Percentiles rank a stretch among this genome's conserved stretches.
Conservation (phyloP, 1,139 yeast genomes). For the Pichia sp. region DNA sequence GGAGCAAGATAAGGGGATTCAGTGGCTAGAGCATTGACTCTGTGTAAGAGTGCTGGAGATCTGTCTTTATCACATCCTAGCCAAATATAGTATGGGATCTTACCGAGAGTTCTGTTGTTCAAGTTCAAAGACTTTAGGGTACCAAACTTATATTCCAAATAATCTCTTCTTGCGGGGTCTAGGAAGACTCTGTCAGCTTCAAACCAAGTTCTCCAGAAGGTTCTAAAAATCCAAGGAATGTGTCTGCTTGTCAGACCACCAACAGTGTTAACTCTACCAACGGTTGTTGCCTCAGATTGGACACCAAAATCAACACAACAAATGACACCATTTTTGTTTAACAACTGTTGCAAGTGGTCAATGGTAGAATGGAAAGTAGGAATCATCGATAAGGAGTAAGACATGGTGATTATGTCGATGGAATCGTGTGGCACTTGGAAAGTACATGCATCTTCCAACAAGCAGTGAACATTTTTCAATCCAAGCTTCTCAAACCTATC, state of each 20-base stretch:
- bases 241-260: slow-evolving; percentile 70
- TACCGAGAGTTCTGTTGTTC: slow-evolving; percentile 57
- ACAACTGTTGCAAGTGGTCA: slow-evolving; percentile 53
- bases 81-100: slow-evolving; percentile 79
- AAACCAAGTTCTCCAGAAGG: slow-evolving; percentile 85
- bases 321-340: slow-evolving; percentile 49
- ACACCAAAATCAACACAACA: slow-evolving; percentile 79
- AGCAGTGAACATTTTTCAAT: slow-evolving; percentile 61
- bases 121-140: slow-evolving; percentile 67
- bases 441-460: slow-evolving; percentile 71
- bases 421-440: slow-evolving; percentile 39
- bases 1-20: slow-evolving; percentile 80
- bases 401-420: slow-evolving; percentile 68
- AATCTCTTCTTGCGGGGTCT: slow-evolving; percentile 76
- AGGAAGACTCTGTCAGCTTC: slow-evolving; percentile 76
- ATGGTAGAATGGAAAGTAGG: slow-evolving; percentile 77
- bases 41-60: slow-evolving; percentile 51
- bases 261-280: slow-evolving; percentile 66
- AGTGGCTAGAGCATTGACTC: slow-evolving; percentile 67
- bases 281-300: slow-evolving; percentile 54
- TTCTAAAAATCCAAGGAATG: slow-evolving; percentile 68
- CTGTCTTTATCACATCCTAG: slow-evolving; percentile 67
- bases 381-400: slow-evolving; percentile 78
- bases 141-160: slow-evolving; percentile 74
- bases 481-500: slow-evolving; percentile 46